A percentile compares a stretch with the other conserved stretches of the same genome.
Conservation (phyloP, 768 basidiomycete species). For the Dictyophora rubrovolvata region DNA sequence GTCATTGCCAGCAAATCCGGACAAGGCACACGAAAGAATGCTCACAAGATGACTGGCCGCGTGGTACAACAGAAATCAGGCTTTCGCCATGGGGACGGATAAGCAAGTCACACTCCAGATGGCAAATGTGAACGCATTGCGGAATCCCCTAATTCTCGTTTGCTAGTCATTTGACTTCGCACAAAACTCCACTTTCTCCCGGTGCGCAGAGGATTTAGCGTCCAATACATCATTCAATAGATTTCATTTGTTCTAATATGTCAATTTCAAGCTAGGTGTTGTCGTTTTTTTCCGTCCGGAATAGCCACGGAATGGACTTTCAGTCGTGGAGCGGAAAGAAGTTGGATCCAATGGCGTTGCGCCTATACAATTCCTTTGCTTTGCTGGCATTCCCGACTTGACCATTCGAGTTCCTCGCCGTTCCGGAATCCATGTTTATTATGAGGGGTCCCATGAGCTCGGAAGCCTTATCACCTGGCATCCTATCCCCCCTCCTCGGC, state of each 20-base stretch:
- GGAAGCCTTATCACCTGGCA: not conserved
- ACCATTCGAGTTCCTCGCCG: not conserved
- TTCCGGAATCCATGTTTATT: not conserved
- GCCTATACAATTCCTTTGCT: not conserved
- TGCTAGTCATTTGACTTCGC: not conserved
- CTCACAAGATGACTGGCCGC: not conserved
- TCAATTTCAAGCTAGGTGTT: not conserved
- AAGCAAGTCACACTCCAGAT: not conserved
- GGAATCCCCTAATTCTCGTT: not conserved
- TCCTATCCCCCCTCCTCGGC: not conserved
- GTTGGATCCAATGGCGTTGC: not conserved
- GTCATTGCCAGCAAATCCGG: not conserved
- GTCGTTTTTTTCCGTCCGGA: not conserved
- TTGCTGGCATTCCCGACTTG: conserved; percentile 6
- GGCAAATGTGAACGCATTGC: not conserved
- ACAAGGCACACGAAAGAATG: not conserved
- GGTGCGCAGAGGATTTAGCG: not conserved
- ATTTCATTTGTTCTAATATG: not conserved
- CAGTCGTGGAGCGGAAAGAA: not conserved
- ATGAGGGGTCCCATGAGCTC: not conserved
- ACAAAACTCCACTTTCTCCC: not conserved
- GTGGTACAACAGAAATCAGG: not conserved
- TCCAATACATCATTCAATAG: not conserved
- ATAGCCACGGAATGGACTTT: not conserved
- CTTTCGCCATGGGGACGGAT: not conserved